Percentiles rank a stretch among this genome's conserved stretches.
phyloP scores from a whole-genome alignment of 371 early-diverging fungal species.

The Nosema muscidifuracis region DNA sequence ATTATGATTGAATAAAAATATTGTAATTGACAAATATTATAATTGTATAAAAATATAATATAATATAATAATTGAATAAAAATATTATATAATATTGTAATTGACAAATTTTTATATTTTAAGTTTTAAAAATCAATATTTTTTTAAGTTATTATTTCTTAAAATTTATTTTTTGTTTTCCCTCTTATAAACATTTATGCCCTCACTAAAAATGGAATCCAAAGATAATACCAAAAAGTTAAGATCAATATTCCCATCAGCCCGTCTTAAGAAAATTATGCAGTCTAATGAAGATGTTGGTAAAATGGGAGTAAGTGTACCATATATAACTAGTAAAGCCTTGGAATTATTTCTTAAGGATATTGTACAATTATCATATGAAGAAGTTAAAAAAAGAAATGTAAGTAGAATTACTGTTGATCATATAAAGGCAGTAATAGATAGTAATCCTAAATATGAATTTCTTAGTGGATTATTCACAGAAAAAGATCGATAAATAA shows the following conservation, averaged over 20 bases:
- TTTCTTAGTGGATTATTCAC: constrained; percentile 19
- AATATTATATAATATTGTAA: background rate
- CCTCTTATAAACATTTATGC: too few relatives aligned
- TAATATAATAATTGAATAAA: background rate
- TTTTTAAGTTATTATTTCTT: too few relatives aligned
- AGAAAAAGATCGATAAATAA: background rate
- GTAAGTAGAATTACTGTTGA: constrained; percentile 29
- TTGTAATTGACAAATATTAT: too few relatives aligned
- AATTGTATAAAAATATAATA: background rate
- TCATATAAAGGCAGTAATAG: constrained; percentile 14
- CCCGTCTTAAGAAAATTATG: constrained; percentile 98
- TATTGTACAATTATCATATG: constrained; percentile 32
- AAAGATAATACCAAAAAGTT: constrained; percentile 50
- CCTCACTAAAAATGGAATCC: constrained; percentile 24
- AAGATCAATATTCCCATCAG: constrained; percentile 64
- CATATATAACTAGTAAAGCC: constrained; percentile 79
- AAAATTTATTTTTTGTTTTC: too few relatives aligned
- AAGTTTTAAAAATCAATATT: background rate
- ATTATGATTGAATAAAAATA: too few relatives aligned
- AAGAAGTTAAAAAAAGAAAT: constrained; percentile 44
- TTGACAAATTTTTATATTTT: constrained; percentile 2
- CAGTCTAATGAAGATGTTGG: constrained; percentile 98
- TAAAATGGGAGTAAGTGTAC: constrained; percentile 91
- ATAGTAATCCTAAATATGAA: constrained; percentile 14
- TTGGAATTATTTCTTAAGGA: constrained; percentile 60